Conservation (phyloP, 2,329 filamentous ascomycete genomes). For the Ascochyta viciae-villosae region DNA sequence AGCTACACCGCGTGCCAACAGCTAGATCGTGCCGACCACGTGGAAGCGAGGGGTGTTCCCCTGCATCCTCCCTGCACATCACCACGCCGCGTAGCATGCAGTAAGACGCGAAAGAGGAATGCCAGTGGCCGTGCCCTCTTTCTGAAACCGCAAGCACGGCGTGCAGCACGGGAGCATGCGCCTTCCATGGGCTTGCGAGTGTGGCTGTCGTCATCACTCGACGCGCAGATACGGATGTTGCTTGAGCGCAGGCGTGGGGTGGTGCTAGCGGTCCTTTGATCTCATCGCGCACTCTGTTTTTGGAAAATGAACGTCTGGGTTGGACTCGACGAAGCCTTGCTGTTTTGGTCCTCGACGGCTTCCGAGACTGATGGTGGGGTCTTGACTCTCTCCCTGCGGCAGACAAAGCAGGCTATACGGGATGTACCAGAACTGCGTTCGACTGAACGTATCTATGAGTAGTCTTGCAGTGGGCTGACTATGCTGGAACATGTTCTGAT, state of each 20-base stretch:
- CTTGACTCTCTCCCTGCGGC: not conserved
- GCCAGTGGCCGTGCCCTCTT: conserved; percentile 2
- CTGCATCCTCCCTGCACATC: conserved; percentile 14
- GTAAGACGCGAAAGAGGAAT: conserved; percentile 8
- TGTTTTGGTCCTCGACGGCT: not conserved
- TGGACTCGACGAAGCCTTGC: not conserved
- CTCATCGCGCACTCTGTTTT: not conserved
- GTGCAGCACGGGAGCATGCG: not conserved
- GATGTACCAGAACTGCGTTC: not conserved
- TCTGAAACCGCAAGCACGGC: conserved; percentile 5
- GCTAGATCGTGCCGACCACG: conserved; percentile 19
- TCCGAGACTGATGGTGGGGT: not conserved
- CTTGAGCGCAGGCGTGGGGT: no score
- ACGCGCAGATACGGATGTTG: no score
- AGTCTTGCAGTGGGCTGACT: not conserved
- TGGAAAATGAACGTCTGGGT: not conserved
- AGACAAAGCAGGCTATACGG: not conserved
- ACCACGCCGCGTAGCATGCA: not conserved
- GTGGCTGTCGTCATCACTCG: not conserved
- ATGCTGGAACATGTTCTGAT: no score
- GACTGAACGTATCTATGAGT: not conserved
- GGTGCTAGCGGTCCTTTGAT: no score
- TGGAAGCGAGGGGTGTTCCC: conserved; percentile 14
- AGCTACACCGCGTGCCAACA: no score
- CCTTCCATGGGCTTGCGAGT: not conserved